Evolutionary conservation across 2,329 filamentous ascomycete species (phyloP).

Genomic region (Samsoniella hepiali): DNA sequence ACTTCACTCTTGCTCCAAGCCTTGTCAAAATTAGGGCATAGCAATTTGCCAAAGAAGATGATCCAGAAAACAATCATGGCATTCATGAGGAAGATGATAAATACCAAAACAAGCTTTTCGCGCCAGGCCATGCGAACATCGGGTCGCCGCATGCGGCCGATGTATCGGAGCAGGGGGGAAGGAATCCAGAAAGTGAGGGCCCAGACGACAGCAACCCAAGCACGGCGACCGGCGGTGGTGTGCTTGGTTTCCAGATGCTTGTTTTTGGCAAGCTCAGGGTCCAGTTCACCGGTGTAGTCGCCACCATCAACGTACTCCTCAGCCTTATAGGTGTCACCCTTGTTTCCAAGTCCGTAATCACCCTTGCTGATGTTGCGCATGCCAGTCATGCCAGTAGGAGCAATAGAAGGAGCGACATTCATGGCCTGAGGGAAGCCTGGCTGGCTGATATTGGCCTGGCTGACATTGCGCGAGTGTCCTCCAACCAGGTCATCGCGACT

Average conservation of each 20-base stretch:
- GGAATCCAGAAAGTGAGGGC: slow-evolving; percentile 91
- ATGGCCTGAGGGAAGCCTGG: slow-evolving; percentile 39
- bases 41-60: slow-evolving; percentile 73
- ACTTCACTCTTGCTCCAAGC: slow-evolving; percentile 77
- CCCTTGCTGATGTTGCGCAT: slow-evolving; percentile 59
- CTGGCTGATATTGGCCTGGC: slow-evolving; percentile 56
- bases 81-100: slow-evolving; percentile 80
- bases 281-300: slow-evolving; percentile 65
- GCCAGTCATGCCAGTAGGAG: slow-evolving; percentile 52
- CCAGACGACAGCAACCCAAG: slow-evolving; percentile 85
- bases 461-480: slow-evolving; percentile 51
- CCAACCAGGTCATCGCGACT: slow-evolving; percentile 70
- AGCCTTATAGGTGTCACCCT: slow-evolving; percentile 75
- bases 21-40: slow-evolving; percentile 91
- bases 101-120: slow-evolving; percentile 83
- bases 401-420: slow-evolving; percentile 53
- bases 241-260: slow-evolving; percentile 72
- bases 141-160: slow-evolving; percentile 95
- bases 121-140: slow-evolving; percentile 97
- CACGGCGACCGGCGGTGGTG: slow-evolving; percentile 60
- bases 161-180: slow-evolving; percentile 71
- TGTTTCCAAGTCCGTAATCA: slow-evolving; percentile 84
- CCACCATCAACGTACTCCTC: slow-evolving; percentile 73
- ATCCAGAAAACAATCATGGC: slow-evolving; percentile 87
- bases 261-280: slow-evolving; percentile 73